These are phyloP conservation scores for Solioccasus polychromus DNA, from an alignment of 768 basidiomycete genomes.

Conservation along the genomic window DNA sequence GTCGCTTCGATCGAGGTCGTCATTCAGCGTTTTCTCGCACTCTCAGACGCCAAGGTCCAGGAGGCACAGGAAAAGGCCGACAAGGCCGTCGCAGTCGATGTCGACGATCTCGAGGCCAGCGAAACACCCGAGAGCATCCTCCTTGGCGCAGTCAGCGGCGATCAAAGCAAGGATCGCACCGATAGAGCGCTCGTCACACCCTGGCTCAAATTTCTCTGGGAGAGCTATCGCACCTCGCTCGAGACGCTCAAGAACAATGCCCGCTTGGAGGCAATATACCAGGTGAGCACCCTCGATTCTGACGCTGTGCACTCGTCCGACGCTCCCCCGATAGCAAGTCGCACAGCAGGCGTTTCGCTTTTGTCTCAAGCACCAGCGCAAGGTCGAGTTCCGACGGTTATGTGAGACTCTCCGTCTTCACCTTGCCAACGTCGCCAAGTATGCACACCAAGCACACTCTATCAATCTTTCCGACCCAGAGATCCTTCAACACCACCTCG, in stretches of 20 bases:
- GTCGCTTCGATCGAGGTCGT: slow-evolving; percentile 91
- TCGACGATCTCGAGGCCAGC: slow-evolving; percentile 94
- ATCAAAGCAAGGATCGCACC: slow-evolving; percentile 91
- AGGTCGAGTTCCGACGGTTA: slow-evolving; percentile 94
- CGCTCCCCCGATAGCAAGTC: slow-evolving; percentile 59
- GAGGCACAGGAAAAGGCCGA: slow-evolving; percentile 88
- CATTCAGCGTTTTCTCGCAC: slow-evolving; percentile 79
- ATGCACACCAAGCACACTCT: slow-evolving; percentile 87
- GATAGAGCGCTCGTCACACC: slow-evolving; percentile 94
- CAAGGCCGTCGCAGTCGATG: slow-evolving; percentile 71
- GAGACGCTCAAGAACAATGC: slow-evolving; percentile 97
- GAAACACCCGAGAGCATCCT: slow-evolving; percentile 93
- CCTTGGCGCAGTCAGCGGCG: slow-evolving; percentile 83
- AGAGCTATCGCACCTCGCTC: slow-evolving; percentile 92
- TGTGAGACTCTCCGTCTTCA: slow-evolving; percentile 96
- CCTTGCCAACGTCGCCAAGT: slow-evolving; percentile 91
- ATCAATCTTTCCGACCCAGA: slow-evolving; percentile 96
- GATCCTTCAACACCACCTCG: slow-evolving; percentile 91
- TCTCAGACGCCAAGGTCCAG: slow-evolving; percentile 77
- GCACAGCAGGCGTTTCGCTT: slow-evolving; percentile 98
- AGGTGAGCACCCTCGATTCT: slow-evolving; percentile 50
- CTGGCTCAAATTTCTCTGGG: slow-evolving; percentile 99
- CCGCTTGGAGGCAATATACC: slow-evolving; percentile 88
- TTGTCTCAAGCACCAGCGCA: slow-evolving; percentile 89
- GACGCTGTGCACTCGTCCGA: background rate